These are phyloP conservation scores for Oryza coarctata DNA, from an alignment of 176 grass and related monocot species.

Conservation along the genomic window DNA sequence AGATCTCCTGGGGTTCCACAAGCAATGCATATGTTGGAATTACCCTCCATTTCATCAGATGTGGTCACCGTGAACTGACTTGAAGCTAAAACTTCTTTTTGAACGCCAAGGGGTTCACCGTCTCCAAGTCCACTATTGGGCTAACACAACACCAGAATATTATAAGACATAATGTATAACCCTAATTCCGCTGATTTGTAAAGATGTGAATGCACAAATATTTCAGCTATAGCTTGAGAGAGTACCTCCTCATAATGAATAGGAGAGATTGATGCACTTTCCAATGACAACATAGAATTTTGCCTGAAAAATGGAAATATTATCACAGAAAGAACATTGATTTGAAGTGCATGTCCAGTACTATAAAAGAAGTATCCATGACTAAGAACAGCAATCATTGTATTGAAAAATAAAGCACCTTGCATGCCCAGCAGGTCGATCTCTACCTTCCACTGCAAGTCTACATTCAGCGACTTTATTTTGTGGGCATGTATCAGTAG, in stretches of 20 bases:
- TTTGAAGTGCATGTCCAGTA: constrained; percentile 17
- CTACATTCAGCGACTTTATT: constrained; percentile 18
- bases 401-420: constrained; percentile 27
- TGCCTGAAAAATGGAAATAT: constrained; percentile 41
- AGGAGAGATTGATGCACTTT: constrained; percentile 2
- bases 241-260: constrained; percentile 32
- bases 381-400: background rate
- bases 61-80: background rate
- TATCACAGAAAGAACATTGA: constrained; percentile 22
- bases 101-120: constrained; percentile 17
- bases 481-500: background rate
- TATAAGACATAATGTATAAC: background rate
- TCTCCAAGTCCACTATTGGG: constrained; percentile 15
- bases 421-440: constrained; percentile 18
- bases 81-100: constrained; percentile 37
- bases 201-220: constrained; percentile 23
- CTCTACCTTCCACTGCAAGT: constrained; percentile 13
- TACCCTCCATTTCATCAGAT: constrained; percentile 34
- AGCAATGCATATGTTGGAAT: constrained; percentile 42
- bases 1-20: constrained; percentile 58
- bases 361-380: background rate
- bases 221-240: background rate
- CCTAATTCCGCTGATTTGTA: background rate
- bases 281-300: constrained; percentile 21
- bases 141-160: constrained; percentile 36